Evolutionary conservation across 805 yeast species (phyloP).

Genomic region (Saturnispora besseyi): DNA sequence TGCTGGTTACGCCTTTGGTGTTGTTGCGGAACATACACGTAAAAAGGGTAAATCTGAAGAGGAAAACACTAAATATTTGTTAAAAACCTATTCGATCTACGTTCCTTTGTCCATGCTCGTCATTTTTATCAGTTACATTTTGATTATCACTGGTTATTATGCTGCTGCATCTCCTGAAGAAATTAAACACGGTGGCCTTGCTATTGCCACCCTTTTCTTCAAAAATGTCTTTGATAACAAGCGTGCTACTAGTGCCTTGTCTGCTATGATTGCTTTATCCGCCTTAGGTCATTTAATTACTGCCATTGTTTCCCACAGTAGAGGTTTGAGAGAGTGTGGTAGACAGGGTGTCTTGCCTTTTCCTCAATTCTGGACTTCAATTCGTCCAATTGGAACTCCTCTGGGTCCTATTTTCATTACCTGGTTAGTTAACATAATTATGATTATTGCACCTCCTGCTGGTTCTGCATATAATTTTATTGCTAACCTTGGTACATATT

Average conservation of each 20-base stretch:
- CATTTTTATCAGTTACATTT: conserved; percentile 58
- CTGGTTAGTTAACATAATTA: conserved; percentile 64
- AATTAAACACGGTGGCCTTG: conserved; percentile 50
- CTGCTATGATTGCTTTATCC: conserved; percentile 72
- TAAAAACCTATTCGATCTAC: conserved; percentile 56
- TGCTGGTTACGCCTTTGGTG: conserved; percentile 31
- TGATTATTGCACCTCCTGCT: conserved; percentile 74
- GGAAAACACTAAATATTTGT: conserved; percentile 37
- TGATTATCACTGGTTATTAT: conserved; percentile 71
- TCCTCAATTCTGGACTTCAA: conserved; percentile 59
- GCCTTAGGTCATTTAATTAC: conserved; percentile 78
- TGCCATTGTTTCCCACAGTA: conserved; percentile 77
- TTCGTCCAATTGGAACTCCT: conserved; percentile 68
- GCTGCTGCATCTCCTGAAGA: conserved; percentile 62
- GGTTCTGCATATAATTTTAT: conserved; percentile 84
- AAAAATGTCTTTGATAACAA: conserved; percentile 55
- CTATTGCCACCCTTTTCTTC: conserved; percentile 72
- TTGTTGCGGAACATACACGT: conserved; percentile 37
- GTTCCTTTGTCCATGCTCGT: conserved; percentile 64
- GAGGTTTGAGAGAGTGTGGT: conserved; percentile 72
- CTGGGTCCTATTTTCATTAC: conserved; percentile 66
- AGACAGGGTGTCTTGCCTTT: conserved; percentile 77
- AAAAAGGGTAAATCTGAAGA: conserved; percentile 22
- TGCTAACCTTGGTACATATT: conserved; percentile 71
- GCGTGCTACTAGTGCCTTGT: conserved; percentile 55